Evolutionary conservation across 495 filamentous ascomycete genomes (phyloP).

Genomic region (Astrothelium subdiscretum): DNA sequence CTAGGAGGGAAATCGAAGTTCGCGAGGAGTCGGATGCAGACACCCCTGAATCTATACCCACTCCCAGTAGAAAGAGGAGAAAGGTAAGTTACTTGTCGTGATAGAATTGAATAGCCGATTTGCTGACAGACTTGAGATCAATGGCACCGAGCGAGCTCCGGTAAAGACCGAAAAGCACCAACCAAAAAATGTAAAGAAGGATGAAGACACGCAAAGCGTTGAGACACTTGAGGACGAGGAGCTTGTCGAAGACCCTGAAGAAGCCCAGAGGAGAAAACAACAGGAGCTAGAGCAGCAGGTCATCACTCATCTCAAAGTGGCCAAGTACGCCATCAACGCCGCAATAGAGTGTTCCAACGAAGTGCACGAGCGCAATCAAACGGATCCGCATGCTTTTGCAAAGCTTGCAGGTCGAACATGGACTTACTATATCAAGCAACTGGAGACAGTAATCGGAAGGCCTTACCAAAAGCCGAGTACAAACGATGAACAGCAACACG

Average conservation of each 20-base stretch:
- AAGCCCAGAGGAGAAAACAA: slow-evolving; percentile 39
- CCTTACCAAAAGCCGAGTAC: slow-evolving; percentile 46
- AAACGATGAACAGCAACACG: slow-evolving; percentile 15
- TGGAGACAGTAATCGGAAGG: slow-evolving; percentile 74
- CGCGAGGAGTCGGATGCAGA: slow-evolving; percentile 25
- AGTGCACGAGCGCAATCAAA: slow-evolving; percentile 58
- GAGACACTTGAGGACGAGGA: slow-evolving; percentile 4
- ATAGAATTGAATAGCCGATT: background rate
- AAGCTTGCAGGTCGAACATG: slow-evolving; percentile 85
- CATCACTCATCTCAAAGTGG: slow-evolving; percentile 52
- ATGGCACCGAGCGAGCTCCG: background rate
- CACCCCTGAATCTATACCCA: slow-evolving; percentile 28
- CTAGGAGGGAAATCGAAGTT: background rate
- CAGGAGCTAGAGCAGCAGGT: slow-evolving; percentile 61
- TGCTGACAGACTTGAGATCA: background rate
- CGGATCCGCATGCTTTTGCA: slow-evolving; percentile 70
- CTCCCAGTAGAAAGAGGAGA: slow-evolving; percentile 27
- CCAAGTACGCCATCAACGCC: slow-evolving; percentile 52
- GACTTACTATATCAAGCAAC: slow-evolving; percentile 83
- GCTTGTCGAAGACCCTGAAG: slow-evolving; percentile 34
- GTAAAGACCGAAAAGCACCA: background rate
- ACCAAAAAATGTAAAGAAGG: background rate
- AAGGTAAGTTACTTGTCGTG: slow-evolving; percentile 10
- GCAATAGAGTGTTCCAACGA: slow-evolving; percentile 61
- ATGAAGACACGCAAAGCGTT: background rate